Conservation (phyloP, 352 stramenopile species). For the Globisporangium uncinulatum region DNA sequence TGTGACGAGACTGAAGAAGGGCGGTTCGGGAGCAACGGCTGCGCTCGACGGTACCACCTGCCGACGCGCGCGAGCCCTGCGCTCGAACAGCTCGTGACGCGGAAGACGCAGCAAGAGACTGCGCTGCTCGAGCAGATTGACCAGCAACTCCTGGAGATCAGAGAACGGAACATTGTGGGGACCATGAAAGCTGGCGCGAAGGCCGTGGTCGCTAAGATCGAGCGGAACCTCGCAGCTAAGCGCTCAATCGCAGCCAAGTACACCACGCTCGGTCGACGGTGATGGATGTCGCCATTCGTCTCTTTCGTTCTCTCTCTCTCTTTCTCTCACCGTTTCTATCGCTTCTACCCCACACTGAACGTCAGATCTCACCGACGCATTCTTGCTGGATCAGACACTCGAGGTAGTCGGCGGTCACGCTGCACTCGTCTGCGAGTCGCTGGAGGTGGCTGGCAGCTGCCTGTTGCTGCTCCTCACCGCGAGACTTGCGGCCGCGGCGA, state of each 20-base stretch:
- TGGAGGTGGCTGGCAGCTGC: background rate
- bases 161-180: conserved; percentile 46
- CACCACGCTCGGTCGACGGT: conserved; percentile 34
- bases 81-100: conserved; percentile 31
- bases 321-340: background rate
- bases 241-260: conserved; percentile 46
- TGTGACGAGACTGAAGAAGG: conserved; percentile 73
- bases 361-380: background rate
- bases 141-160: conserved; percentile 50
- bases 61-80: conserved; percentile 35
- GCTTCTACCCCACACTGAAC: background rate
- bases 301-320: background rate
- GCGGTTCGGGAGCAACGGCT: conserved; percentile 56
- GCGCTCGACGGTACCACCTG: conserved; percentile 52
- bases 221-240: conserved; percentile 37
- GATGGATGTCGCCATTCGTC: background rate
- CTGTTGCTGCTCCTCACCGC: background rate
- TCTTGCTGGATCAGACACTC: conserved; percentile 11
- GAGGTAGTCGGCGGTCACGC: conserved; percentile 13
- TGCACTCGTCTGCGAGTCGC: conserved; percentile 12
- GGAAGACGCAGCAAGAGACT: conserved; percentile 38
- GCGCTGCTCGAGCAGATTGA: conserved; percentile 43
- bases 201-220: conserved; percentile 41
- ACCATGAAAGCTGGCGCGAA: conserved; percentile 48
- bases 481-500: background rate